These are phyloP conservation scores for Coelastrella sp. DNA, from an alignment of 139 green algal species.

Conservation along the genomic window DNA sequence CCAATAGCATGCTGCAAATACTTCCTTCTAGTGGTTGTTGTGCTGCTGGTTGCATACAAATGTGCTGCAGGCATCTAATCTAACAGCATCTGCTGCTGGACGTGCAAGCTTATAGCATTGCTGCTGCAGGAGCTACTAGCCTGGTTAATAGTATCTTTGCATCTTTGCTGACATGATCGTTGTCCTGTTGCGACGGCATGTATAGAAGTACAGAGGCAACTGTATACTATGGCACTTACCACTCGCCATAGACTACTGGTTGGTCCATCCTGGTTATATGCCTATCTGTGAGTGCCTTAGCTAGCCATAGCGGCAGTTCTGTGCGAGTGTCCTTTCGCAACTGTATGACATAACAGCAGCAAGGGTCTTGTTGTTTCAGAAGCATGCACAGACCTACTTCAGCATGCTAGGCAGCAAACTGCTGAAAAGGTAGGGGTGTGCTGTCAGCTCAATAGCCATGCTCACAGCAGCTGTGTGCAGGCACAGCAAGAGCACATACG, in stretches of 20 bases:
- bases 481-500: no score
- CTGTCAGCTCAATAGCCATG: no score
- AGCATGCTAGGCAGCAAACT: no score
- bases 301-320: slow-evolving; percentile 46
- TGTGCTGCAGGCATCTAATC: background rate
- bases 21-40: no score
- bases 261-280: slow-evolving; percentile 24
- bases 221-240: background rate
- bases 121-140: no score
- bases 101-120: no score
- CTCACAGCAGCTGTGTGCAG: no score
- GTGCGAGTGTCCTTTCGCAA: slow-evolving; percentile 8
- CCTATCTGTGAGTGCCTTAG: slow-evolving; percentile 41
- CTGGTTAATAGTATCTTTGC: background rate
- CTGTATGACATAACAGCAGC: slow-evolving; percentile 23
- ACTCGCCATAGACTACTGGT: slow-evolving; percentile 42
- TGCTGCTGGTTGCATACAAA: no score
- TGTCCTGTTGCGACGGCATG: background rate
- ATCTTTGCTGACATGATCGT: background rate
- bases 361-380: background rate
- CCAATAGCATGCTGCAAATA: no score
- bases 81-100: background rate
- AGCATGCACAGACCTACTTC: no score
- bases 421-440: no score
- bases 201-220: no score